Base-by-base conservation (phyloP, 345 rosid species). In the Euphorbia lathyris region DNA sequence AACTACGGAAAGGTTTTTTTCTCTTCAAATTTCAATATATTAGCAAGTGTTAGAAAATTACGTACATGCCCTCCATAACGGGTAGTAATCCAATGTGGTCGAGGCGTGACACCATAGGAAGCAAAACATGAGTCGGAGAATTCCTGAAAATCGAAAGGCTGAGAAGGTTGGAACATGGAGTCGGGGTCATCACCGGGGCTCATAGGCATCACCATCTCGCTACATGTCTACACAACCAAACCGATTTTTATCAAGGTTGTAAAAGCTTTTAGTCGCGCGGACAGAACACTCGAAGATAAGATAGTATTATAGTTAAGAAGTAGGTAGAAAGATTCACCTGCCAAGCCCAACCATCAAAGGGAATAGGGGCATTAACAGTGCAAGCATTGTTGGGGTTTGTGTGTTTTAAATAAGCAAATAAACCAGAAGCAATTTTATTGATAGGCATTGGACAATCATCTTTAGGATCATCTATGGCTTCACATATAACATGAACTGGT, bases 61-160 rank as follows among this genome's bases (percentile, higher is more conserved):
- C 86, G 16, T 75, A 83, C 91, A 48, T 70, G 84, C 65, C 90
- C 88, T 23, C 87, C 87, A 36, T 76, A 87, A 48, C 85, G 78
- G 11, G 92, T 80, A 13, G 91, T 79, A 73, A 83, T 59, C 97
- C 95, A 91, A 50, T 87, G 91, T 66, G 91, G 93, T 53, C 77
- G 79, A 57, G 97, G 91, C 20, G 60, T 43, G 74, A 91, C 83
- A 20, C 93, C 90, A 67, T 12, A 45, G 0, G 2, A 7, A 3
- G 51, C 16, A 12, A 12, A 7, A 13, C 51, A 45, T 12, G 16
- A 16, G 1, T 45, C 17, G 12, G 19, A 12, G 51, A 12, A 45
- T 12, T 45, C 5, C 19, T 45, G 51, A 12, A 45, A 7, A 45
- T 45, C 11, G 51, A 45, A 45, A 1, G 51, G 51, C 51, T 10